These are phyloP conservation scores for Yamadazyma nakazawae DNA, from an alignment of 805 yeast genomes.

Conservation along the genomic window DNA sequence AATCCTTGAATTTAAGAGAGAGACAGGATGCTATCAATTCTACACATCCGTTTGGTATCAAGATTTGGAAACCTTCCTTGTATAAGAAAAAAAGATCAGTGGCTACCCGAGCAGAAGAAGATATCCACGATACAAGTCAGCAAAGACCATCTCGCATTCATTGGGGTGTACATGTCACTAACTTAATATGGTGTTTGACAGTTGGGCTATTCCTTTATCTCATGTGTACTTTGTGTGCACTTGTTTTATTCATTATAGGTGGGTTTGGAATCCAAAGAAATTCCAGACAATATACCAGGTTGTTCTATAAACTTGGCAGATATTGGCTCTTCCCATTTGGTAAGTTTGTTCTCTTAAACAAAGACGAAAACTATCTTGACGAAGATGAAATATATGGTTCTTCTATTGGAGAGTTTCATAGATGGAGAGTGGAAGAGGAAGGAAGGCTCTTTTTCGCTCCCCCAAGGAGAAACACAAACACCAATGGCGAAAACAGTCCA, in stretches of 20 bases:
- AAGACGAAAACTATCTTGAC: slow-evolving; percentile 73
- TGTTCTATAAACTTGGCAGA: slow-evolving; percentile 59
- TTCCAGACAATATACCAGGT: slow-evolving; percentile 59
- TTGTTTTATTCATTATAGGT: slow-evolving; percentile 42
- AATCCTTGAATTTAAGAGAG: slow-evolving; percentile 83
- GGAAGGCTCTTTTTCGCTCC: slow-evolving; percentile 82
- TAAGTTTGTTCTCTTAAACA: slow-evolving; percentile 71
- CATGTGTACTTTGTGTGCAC: slow-evolving; percentile 50
- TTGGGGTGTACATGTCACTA: slow-evolving; percentile 64
- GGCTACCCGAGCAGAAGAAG: slow-evolving; percentile 85
- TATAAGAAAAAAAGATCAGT: slow-evolving; percentile 92
- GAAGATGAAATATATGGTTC: slow-evolving; percentile 92
- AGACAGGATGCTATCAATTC: slow-evolving; percentile 95
- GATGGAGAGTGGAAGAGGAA: slow-evolving; percentile 81
- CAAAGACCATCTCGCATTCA: slow-evolving; percentile 32
- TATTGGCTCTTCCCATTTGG: slow-evolving; percentile 88
- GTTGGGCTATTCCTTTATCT: slow-evolving; percentile 63
- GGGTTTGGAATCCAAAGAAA: slow-evolving; percentile 43
- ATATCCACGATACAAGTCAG: slow-evolving; percentile 72
- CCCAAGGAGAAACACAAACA: slow-evolving; percentile 39
- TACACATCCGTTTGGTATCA: slow-evolving; percentile 97
- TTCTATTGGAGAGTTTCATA: slow-evolving; percentile 74
- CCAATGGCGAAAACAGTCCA: slow-evolving; percentile 32
- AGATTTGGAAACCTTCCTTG: slow-evolving; percentile 97
- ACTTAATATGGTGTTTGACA: slow-evolving; percentile 68